These are phyloP conservation scores for Arthrobotrys pseudoclavata DNA, from an alignment of 2,329 filamentous ascomycete species.

Conservation along the genomic window DNA sequence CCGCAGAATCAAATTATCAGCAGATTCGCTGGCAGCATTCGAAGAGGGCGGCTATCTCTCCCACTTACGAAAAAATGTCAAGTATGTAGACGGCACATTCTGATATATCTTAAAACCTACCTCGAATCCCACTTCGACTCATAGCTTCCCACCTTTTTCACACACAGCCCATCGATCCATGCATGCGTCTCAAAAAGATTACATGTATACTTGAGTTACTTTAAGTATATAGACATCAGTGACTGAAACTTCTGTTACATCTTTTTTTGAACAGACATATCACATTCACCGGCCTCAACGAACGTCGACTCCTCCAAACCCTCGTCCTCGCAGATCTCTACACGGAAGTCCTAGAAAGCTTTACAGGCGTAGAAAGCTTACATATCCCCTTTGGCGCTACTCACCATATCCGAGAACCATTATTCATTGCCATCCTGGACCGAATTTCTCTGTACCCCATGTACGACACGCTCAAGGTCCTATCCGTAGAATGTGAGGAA, in stretches of 20 bases:
- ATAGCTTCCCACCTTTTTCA: not conserved
- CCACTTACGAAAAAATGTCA: constrained; percentile 33
- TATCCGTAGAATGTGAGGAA: constrained; percentile 21
- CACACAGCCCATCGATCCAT: not conserved
- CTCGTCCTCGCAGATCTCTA: constrained; percentile 25
- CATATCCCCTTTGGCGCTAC: constrained; percentile 22
- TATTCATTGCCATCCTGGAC: constrained; percentile 21
- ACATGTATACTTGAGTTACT: constrained; percentile 12
- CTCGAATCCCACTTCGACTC: constrained; percentile 14
- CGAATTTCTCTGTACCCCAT: constrained; percentile 24
- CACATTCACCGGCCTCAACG: constrained; percentile 23
- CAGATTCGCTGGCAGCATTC: constrained; percentile 39
- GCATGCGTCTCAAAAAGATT: not conserved
- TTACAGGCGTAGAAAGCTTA: constrained; percentile 22
- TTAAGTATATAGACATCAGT: constrained; percentile 23
- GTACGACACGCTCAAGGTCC: constrained; percentile 25
- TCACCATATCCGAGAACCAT: constrained; percentile 17
- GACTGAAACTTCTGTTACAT: constrained; percentile 24
- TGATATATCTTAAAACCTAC: constrained; percentile 10
- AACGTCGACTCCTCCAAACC: constrained; percentile 22
- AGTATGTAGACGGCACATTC: constrained; percentile 27
- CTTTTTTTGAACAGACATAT: constrained; percentile 25
- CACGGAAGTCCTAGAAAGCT: constrained; percentile 23
- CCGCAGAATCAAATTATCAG: constrained; percentile 39
- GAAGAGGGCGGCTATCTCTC: constrained; percentile 27